Base-by-base conservation (phyloP, 805 yeast species). In the Cyberlindnera meyerae region DNA sequence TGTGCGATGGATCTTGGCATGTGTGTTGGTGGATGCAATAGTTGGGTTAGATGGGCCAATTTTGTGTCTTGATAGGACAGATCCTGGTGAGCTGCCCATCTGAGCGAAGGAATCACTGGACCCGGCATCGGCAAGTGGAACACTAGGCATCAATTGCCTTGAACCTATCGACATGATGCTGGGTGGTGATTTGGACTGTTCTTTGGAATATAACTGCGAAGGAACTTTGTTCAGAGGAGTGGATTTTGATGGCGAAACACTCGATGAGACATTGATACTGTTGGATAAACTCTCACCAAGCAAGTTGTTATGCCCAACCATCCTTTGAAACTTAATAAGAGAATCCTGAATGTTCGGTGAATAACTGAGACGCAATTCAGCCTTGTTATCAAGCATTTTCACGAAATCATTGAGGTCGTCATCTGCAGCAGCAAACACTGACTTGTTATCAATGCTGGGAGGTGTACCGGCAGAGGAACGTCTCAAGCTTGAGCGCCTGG, bases 381-480 rank as follows among this genome's bases (percentile, higher is more conserved):
- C 65, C 48, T 75, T 77, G 31, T 76, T 73, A 45, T 84, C 93
- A 29, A 84, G 73, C 69, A 82, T 65, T 44, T 73, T 68, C 31
- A 84, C 82, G 63, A 84, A 84, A 34, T 81, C 84, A 40, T 80
- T 70, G 14, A 84, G 65, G 45, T 78, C 85, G 37, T 74, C 79
- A 38, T 73, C 79, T 29, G 46, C 42, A 7, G 25, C 26, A 5
- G 37, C 30, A 5, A 39, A 6, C 44, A 26, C 9, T 33, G 37
- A 7, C 8, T 18, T 26, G 36, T 5, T 26, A 49, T 43, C 67
- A 44, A 32, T 69, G 59, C 52, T 43, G 13, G 51, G 43, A 6
- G 57, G 56, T 11, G 39, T 42, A 1, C 55, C 51, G 22, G 49
- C 49, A 9, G 60, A 60, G 4, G 66, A 56, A 37, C 65, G 52